These are phyloP conservation scores for Actinidia polygama DNA, from an alignment of 179 eudicot genomes.

Conservation along the genomic window DNA sequence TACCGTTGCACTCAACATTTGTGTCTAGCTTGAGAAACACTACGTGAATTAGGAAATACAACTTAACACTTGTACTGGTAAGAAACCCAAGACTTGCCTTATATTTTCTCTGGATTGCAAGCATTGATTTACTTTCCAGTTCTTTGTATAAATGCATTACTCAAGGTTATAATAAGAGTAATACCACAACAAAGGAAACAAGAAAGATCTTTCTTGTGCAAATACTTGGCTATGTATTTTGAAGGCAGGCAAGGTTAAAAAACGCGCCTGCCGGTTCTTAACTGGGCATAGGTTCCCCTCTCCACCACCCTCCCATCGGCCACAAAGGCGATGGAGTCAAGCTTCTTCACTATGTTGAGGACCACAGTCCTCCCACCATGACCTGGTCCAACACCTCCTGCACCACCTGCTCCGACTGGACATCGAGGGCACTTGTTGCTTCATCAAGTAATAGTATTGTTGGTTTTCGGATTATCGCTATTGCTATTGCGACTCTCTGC, in stretches of 20 bases:
- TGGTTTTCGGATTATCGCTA: conserved; percentile 57
- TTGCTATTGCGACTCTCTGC: conserved; percentile 58
- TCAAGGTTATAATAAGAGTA: too few relatives aligned
- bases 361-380: conserved; percentile 58
- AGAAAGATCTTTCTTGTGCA: too few relatives aligned
- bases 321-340: conserved; percentile 49
- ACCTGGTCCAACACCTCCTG: conserved; percentile 58
- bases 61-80: too few relatives aligned
- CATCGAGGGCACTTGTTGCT: conserved; percentile 66
- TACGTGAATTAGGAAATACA: too few relatives aligned
- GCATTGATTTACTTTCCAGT: too few relatives aligned
- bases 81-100: too few relatives aligned
- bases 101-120: too few relatives aligned
- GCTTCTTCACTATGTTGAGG: conserved; percentile 53
- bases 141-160: too few relatives aligned
- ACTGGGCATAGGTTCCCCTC: conserved; percentile 43
- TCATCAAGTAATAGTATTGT: conserved; percentile 49
- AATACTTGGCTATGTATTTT: conserved; percentile 44
- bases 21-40: too few relatives aligned
- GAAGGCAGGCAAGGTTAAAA: conserved; percentile 74
- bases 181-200: too few relatives aligned
- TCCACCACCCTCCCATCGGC: conserved; percentile 54
- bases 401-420: conserved; percentile 58
- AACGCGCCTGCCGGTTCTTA: conserved; percentile 77
- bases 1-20: too few relatives aligned